Evolutionary conservation across 2,329 filamentous ascomycete genomes (phyloP).

Genomic region (Diaporthe helianthi): DNA sequence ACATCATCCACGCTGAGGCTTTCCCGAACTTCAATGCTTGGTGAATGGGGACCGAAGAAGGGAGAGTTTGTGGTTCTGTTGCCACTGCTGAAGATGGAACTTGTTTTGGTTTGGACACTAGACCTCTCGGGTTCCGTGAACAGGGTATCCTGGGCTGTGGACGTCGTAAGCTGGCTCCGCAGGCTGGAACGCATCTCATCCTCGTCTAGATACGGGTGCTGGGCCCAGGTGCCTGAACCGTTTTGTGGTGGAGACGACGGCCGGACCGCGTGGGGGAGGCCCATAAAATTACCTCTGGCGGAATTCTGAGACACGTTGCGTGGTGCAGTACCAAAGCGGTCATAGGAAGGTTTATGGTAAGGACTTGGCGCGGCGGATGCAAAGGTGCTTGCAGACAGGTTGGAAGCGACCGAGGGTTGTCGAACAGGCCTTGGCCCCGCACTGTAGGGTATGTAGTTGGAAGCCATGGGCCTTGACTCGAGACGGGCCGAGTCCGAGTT

Average conservation of each 20-base stretch:
- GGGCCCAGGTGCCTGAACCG: slow-evolving; percentile 33
- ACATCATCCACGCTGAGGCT: slow-evolving; percentile 71
- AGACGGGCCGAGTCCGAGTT: slow-evolving; percentile 31
- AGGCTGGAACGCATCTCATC: slow-evolving; percentile 64
- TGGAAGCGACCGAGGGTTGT: slow-evolving; percentile 31
- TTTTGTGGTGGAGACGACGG: slow-evolving; percentile 32
- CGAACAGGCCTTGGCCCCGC: slow-evolving; percentile 24
- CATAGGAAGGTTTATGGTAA: slow-evolving; percentile 31
- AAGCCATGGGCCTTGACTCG: slow-evolving; percentile 27
- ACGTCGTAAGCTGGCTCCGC: slow-evolving; percentile 62
- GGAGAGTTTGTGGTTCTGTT: slow-evolving; percentile 37
- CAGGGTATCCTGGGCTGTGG: slow-evolving; percentile 63
- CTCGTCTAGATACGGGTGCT: slow-evolving; percentile 54
- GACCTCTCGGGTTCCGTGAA: slow-evolving; percentile 72
- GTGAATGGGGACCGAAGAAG: slow-evolving; percentile 34
- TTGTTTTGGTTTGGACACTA: slow-evolving; percentile 81
- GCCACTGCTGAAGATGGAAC: slow-evolving; percentile 64
- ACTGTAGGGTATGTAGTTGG: slow-evolving; percentile 21
- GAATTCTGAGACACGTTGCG: slow-evolving; percentile 35
- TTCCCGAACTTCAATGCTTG: slow-evolving; percentile 44
- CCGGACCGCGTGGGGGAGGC: slow-evolving; percentile 33
- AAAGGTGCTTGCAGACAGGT: slow-evolving; percentile 32
- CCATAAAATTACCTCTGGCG: slow-evolving; percentile 32
- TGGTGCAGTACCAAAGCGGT: slow-evolving; percentile 28
- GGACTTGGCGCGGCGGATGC: slow-evolving; percentile 28